Evolutionary conservation across 106 monocot genomes (phyloP).

Genomic region (Ottelia alismoides): DNA sequence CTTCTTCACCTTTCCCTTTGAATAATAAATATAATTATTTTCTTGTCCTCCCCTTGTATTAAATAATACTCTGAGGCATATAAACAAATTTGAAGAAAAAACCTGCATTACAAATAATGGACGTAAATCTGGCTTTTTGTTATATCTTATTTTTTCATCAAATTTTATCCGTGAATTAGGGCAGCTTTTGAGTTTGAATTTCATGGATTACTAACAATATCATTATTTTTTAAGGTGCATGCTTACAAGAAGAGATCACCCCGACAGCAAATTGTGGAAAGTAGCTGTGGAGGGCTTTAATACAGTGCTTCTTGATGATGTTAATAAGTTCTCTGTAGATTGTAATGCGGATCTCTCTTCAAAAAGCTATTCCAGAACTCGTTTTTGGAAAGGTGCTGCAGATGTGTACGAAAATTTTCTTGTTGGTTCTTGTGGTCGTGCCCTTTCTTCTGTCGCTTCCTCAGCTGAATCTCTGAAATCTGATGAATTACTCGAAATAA

Average conservation of each 20-base stretch:
- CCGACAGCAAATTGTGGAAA: conserved; percentile 78
- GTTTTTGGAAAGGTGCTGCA: conserved; percentile 92
- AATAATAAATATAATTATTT: no score
- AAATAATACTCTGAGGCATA: no score
- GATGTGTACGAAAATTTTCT: conserved; percentile 97
- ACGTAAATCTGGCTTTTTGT: no score
- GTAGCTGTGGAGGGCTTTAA: conserved; percentile 83
- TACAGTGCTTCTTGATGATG: conserved; percentile 38
- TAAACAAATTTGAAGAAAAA: no score
- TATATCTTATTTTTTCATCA: no score
- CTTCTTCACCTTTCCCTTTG: no score
- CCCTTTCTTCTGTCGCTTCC: conserved; percentile 57
- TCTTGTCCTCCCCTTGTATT: no score
- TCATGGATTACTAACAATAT: no score
- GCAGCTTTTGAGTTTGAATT: no score
- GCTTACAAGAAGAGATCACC: conserved; percentile 91
- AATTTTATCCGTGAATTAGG: no score
- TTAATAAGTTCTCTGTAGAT: conserved; percentile 13
- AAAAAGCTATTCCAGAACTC: conserved; percentile 38
- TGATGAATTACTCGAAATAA: conserved; percentile 86
- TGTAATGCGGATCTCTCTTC: conserved; percentile 22
- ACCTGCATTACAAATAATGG: no score
- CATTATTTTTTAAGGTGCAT: conserved; percentile 59
- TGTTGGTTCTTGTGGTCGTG: conserved; percentile 91
- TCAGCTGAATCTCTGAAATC: conserved; percentile 36